Evolutionary conservation across 495 filamentous ascomycete species (phyloP).

Genomic region (Letharia lupina): DNA sequence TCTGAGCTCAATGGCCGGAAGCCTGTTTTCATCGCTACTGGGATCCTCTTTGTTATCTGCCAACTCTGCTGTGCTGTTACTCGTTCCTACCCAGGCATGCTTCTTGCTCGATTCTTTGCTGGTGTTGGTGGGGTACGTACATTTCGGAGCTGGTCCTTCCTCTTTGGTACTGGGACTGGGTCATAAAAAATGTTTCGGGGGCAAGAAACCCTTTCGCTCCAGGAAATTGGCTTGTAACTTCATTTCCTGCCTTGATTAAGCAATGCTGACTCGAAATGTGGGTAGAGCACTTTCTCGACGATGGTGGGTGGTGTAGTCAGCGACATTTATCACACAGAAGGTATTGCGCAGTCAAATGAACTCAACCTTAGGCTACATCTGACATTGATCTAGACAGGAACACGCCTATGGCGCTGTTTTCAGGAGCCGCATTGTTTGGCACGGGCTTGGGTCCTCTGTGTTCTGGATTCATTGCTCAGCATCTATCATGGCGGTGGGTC

Average conservation of each 20-base stretch:
- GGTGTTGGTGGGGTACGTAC: conserved; percentile 50
- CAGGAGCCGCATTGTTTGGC: conserved; percentile 64
- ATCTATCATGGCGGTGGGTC: conserved; percentile 74
- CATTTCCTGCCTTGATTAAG: no score
- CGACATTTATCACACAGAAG: conserved; percentile 74
- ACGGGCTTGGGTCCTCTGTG: conserved; percentile 75
- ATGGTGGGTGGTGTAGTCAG: conserved; percentile 90
- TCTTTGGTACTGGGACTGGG: no score
- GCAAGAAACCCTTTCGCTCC: no score
- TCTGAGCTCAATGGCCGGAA: conserved; percentile 79
- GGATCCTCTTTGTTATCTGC: conserved; percentile 58
- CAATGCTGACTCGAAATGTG: no score
- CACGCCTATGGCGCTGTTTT: conserved; percentile 84
- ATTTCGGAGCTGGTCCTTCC: no score
- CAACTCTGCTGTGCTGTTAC: conserved; percentile 74
- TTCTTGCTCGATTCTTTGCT: conserved; percentile 66
- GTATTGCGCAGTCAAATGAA: neutral
- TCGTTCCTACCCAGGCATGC: conserved; percentile 58
- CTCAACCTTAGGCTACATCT: neutral
- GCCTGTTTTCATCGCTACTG: conserved; percentile 70
- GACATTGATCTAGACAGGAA: conserved; percentile 46
- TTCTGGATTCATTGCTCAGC: conserved; percentile 59
- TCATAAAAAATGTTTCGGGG: no score
- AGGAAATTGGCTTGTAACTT: no score
- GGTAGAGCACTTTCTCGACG: conserved; percentile 65